Conservation (phyloP, 106 monocot species). For the Xerophyta viscosa region DNA sequence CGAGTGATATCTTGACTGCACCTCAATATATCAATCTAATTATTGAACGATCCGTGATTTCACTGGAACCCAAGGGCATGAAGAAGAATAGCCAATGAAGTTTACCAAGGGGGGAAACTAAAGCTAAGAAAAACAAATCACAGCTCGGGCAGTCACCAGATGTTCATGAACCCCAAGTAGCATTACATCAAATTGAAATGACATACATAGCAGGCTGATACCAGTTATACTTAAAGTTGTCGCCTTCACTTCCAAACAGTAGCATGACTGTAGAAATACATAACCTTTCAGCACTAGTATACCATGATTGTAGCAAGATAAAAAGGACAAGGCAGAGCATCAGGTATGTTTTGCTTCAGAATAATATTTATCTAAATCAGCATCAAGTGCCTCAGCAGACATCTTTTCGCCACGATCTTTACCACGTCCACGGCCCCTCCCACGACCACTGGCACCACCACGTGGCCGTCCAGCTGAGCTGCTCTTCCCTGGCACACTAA, state of each 20-base stretch:
- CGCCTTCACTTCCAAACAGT: slow-evolving; percentile 5
- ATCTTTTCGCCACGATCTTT: neutral
- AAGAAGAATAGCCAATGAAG: neutral
- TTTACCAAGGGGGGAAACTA: neutral
- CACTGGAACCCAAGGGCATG: too few species aligned
- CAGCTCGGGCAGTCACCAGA: neutral
- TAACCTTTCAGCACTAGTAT: neutral
- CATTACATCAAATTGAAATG: slow-evolving; percentile 15
- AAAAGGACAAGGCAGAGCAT: neutral
- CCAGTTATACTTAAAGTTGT: neutral
- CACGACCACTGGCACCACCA: neutral
- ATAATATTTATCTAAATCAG: slow-evolving; percentile 46
- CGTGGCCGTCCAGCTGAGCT: neutral
- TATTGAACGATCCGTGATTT: too few species aligned
- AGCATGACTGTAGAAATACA: slow-evolving; percentile 1
- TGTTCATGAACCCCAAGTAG: slow-evolving; percentile 11
- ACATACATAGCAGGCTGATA: neutral
- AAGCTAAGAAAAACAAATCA: neutral
- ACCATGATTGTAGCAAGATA: neutral
- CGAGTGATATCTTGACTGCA: too few species aligned
- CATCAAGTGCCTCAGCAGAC: slow-evolving; percentile 16
- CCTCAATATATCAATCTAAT: too few species aligned
- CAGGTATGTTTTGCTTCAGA: slow-evolving; percentile 32
- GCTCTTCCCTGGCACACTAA: neutral
- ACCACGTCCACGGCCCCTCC: neutral